Evolutionary conservation across 306 rosid species (phyloP), one percentile per base, ranked within the genome.

Genomic region (Hippophae tibetana): DNA sequence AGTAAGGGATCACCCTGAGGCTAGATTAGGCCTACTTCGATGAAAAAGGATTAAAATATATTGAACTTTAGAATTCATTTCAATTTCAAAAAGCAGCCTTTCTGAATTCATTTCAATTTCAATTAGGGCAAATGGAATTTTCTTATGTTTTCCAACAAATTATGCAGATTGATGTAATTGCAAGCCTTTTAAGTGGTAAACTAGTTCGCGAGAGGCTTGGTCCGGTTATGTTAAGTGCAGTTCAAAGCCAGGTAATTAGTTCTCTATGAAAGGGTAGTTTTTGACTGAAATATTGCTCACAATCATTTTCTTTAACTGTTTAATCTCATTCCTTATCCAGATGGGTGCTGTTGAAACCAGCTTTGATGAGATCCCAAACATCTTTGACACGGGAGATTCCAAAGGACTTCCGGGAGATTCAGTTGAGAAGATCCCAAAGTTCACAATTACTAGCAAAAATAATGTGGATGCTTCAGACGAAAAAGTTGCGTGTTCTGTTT

Each of bases 171-270:
- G 99, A 93, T 72, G 99, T 93, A 60, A 80, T 93, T 70, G 96
- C 89, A 51, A 93, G 99, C 78, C 87, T 93, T 52, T 72, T 93
- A 50, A 93, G 97, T 64, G 99, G 99, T 50, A 89, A 97, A 69
- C 73, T 93, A 14, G 99, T 93, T 54, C 99, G 99, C 0, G 99
- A 93, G 78, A 79, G 95, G 72, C 88, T 93, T 8, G 97, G 99
- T 67, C 99, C 97, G 0, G 99, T 97, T 51, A 93, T 93, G 95
- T 82, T 93, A 60, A 93, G 99, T 69, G 99, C 99, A 8, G 99
- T 93, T 26, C 99, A 93, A 75, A 93, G 97, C 72, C 99, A 88
- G 97, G 99, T 93, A 82, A 74, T 71, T 71, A 50, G 41, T 60
- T 73, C 69, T 61, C 42, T 23, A 42, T 49, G 18, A 27, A 40